Evolutionary conservation across 306 rosid species (phyloP).

Genomic region (Calophaca sinica): DNA sequence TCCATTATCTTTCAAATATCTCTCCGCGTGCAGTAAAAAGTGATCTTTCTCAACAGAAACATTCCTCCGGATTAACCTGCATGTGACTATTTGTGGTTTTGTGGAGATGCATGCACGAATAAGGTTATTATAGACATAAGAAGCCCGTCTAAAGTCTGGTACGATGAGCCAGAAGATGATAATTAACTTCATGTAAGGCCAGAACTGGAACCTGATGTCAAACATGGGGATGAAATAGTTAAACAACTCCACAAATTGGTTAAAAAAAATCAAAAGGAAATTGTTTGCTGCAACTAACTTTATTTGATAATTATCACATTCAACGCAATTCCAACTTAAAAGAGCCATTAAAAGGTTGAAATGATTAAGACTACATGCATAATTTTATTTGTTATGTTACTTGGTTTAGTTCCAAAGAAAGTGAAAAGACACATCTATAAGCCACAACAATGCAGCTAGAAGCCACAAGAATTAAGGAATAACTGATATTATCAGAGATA

Average conservation of each 20-base stretch:
- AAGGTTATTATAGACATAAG: slow-evolving; percentile 50
- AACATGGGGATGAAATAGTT: slow-evolving; percentile 23
- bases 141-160: slow-evolving; percentile 65
- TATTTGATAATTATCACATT: background rate
- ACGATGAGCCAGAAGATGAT: slow-evolving; percentile 52
- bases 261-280: background rate
- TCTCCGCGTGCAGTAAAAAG: slow-evolving; percentile 55
- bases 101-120: slow-evolving; percentile 37
- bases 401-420: no score
- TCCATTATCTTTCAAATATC: slow-evolving; percentile 55
- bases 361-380: background rate
- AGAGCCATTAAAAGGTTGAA: background rate
- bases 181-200: slow-evolving; percentile 63
- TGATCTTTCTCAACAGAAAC: slow-evolving; percentile 44
- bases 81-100: slow-evolving; percentile 15
- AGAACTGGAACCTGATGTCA: slow-evolving; percentile 55
- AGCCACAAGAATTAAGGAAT: no score
- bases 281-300: background rate
- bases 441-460: no score
- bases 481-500: no score
- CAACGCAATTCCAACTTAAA: no score
- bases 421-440: no score
- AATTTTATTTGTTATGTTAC: background rate
- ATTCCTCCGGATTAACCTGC: slow-evolving; percentile 44
- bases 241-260: background rate